These are phyloP conservation scores for Pseudogymnoascus sp. DNA, from an alignment of 2,329 filamentous ascomycete species.

Conservation along the genomic window DNA sequence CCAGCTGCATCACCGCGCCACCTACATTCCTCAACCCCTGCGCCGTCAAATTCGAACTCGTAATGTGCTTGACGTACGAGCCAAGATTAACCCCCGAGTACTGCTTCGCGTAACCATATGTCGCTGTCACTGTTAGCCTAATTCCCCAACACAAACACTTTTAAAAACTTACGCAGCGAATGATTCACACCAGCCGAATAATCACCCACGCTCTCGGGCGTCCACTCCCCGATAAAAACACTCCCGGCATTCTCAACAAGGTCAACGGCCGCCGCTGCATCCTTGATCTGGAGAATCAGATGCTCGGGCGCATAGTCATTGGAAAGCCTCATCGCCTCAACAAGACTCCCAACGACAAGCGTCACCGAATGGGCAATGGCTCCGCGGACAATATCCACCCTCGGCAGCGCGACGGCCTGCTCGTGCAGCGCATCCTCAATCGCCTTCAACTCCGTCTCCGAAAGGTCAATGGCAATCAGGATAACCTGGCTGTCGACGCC, in stretches of 20 bases:
- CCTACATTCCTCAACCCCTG: constrained; percentile 82
- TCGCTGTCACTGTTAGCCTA: constrained; percentile 48
- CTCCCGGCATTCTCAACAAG: constrained; percentile 88
- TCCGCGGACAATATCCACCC: constrained; percentile 86
- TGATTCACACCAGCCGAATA: constrained; percentile 98
- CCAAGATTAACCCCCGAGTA: constrained; percentile 95
- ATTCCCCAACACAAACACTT: background rate
- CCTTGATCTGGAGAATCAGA: constrained; percentile 78
- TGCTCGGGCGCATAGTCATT: constrained; percentile 96
- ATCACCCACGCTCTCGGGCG: constrained; percentile 93
- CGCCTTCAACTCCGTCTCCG: constrained; percentile 61
- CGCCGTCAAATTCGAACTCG: constrained; percentile 78
- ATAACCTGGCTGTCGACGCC: constrained; percentile 94
- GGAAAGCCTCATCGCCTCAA: constrained; percentile 71
- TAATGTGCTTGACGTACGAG: constrained; percentile 97
- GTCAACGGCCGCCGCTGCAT: constrained; percentile 66
- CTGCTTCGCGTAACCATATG: constrained; percentile 95
- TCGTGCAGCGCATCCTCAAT: constrained; percentile 87
- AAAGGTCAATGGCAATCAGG: constrained; percentile 73
- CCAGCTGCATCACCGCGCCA: constrained; percentile 84
- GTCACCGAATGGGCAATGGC: constrained; percentile 89
- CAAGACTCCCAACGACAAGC: constrained; percentile 60
- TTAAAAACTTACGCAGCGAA: constrained; percentile 71
- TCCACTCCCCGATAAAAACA: constrained; percentile 94
- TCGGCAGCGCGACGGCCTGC: constrained; percentile 77